phyloP scores from a whole-genome alignment of 768 basidiomycete genomes.

The Clathrus columnatus region DNA sequence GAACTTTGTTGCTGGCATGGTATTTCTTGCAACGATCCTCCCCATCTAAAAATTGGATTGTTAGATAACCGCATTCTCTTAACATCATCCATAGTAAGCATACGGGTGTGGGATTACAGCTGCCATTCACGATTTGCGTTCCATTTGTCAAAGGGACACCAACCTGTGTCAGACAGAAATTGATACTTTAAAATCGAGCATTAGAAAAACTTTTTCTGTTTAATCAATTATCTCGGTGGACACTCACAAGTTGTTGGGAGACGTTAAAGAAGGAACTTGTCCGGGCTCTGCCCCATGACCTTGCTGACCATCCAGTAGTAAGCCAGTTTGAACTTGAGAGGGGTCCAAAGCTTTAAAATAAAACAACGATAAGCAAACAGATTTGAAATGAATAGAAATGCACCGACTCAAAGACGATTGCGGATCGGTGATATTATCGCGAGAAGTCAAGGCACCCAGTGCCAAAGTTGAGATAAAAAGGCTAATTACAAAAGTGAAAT shows the following conservation, averaged over 20 bases:
- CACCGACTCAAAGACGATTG: neutral
- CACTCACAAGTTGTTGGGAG: conserved; percentile 44
- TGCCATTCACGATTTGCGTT: conserved; percentile 26
- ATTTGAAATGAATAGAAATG: neutral
- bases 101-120: conserved; percentile 41
- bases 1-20: conserved; percentile 45
- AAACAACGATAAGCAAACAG: neutral
- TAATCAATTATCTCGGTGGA: neutral
- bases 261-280: conserved; percentile 44
- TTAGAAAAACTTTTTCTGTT: neutral
- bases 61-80: neutral
- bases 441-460: neutral
- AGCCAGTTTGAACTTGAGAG: conserved; percentile 38
- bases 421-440: neutral
- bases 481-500: neutral
- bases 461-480: neutral
- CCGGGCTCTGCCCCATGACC: conserved; percentile 29
- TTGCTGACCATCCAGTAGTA: conserved; percentile 42
- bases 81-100: neutral
- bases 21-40: conserved; percentile 32
- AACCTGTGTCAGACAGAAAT: conserved; percentile 17
- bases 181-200: neutral
- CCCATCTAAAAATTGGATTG: conserved; percentile 30
- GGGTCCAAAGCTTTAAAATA: conserved; percentile 34
- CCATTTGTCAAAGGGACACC: conserved; percentile 34